Conservation (phyloP, 495 filamentous ascomycete species). For the Opeltia flavorubescens region DNA sequence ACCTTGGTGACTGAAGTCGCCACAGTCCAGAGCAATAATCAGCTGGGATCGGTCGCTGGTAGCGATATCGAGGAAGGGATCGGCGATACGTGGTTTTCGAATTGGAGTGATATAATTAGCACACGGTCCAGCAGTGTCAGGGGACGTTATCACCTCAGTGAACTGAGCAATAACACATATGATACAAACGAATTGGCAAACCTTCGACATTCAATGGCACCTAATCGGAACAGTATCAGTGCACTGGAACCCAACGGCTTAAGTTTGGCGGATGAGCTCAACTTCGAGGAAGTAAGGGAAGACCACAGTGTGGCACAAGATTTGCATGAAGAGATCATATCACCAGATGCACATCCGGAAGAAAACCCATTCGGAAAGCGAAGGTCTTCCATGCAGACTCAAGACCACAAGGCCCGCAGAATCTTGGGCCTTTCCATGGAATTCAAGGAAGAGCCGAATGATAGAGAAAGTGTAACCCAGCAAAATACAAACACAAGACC, state of each 20-base stretch:
- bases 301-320: conserved; percentile 28
- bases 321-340: conserved; percentile 10
- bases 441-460: conserved; percentile 6
- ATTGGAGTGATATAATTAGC: conserved; percentile 62
- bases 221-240: conserved; percentile 35
- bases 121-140: conserved; percentile 59
- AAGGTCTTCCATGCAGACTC: conserved; percentile 26
- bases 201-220: conserved; percentile 53
- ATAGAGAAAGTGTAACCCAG: conserved; percentile 2
- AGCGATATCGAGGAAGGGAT: conserved; percentile 22
- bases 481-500: not conserved
- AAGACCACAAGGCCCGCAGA: conserved; percentile 34
- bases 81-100: conserved; percentile 21
- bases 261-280: conserved; percentile 81
- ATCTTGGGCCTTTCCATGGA: conserved; percentile 34
- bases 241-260: conserved; percentile 45
- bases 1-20: conserved; percentile 72
- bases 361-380: conserved; percentile 17
- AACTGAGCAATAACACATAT: conserved; percentile 48
- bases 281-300: conserved; percentile 66
- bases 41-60: not conserved
- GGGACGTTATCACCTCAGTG: conserved; percentile 34
- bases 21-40: conserved; percentile 46
- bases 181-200: conserved; percentile 24
- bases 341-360: conserved; percentile 31